Evolutionary conservation across 2,329 filamentous ascomycete genomes (phyloP).

Genomic region (Zymoseptoria tritici): DNA sequence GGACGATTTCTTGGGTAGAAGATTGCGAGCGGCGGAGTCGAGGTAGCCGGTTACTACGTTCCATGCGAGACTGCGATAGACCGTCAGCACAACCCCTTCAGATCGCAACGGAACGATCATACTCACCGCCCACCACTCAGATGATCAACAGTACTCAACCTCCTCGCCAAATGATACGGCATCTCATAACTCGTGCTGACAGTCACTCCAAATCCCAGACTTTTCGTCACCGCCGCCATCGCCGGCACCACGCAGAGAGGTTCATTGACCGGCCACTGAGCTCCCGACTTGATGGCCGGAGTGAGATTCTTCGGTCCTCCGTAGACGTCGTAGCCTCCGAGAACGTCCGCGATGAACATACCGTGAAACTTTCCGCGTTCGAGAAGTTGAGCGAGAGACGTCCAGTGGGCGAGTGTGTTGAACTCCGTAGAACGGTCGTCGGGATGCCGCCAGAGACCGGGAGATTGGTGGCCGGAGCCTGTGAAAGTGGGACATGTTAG

Average conservation of each 20-base stretch:
- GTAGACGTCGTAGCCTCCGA: conserved; percentile 63
- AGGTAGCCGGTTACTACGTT: conserved; percentile 62
- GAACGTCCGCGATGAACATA: conserved; percentile 60
- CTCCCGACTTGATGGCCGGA: conserved; percentile 53
- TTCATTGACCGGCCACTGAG: conserved; percentile 67
- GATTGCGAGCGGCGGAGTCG: conserved; percentile 57
- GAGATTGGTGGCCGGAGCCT: conserved; percentile 47
- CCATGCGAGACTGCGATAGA: conserved; percentile 7
- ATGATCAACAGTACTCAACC: conserved; percentile 61
- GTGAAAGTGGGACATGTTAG: background rate
- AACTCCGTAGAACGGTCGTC: conserved; percentile 56
- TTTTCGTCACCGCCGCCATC: conserved; percentile 61
- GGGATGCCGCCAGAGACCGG: conserved; percentile 57
- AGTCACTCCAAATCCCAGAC: conserved; percentile 62
- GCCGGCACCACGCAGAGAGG: conserved; percentile 56
- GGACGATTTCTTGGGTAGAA: conserved; percentile 24
- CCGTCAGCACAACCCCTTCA: background rate
- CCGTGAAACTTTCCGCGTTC: conserved; percentile 58
- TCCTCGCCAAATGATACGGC: conserved; percentile 58
- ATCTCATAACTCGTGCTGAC: conserved; percentile 62
- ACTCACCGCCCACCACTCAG: conserved; percentile 41
- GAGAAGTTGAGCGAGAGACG: conserved; percentile 51
- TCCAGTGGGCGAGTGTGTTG: conserved; percentile 55
- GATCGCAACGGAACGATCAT: background rate
- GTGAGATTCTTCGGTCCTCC: conserved; percentile 53